Base-by-base conservation (phyloP, 2,329 filamentous ascomycete species). In the Alternaria viburni region DNA sequence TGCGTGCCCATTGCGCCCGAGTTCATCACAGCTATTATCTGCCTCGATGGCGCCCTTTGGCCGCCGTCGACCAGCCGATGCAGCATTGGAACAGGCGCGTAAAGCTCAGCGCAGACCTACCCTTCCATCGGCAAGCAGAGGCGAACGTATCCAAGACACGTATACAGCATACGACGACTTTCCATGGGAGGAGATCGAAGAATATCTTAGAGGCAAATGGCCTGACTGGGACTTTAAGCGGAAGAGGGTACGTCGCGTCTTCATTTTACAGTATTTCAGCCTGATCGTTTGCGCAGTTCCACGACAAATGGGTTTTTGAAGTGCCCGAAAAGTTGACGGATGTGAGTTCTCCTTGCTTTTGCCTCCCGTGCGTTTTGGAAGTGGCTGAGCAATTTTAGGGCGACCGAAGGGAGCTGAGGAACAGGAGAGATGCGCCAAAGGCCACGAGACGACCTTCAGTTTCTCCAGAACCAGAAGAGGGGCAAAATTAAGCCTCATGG, bases 131-230 rank as follows among this genome's bases (percentile, higher is more conserved):
- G 36, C 52, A 23, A 43, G 23, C 8, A 59, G 21, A 25, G 54
- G 59, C 9, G 54, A 41, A 7, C 46, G 56, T 19, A 25, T 69
- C 2, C 65, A 69, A 49, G 68, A 68, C 13, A 66, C 56, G 13
- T 69, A 54, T 25, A 19, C 68, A 7, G 67, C 44, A 17, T 70
- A 70, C 47, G 49, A 68, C 2, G 60, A 68, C 36, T 68, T 70
- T 23, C 32, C 61, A 13, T 69, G 68, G 68, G 13, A 44, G n/a
- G 58, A 69, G 23, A 69, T 69, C n/a, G 61, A 69, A 43, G 62
- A 54, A 5, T 70, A 23, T 26, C 41, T 70, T n/a, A 60, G 55
- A 21, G 12, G 6, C 4, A 67, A 61, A 41, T 70, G 59, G 61
- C 62, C 64, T 5, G 11, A 46, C 1, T 70, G 66, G 66, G 56